Evolutionary conservation across 371 early-diverging fungal genomes (phyloP).

Genomic region (Syncephalastrum sp.): DNA sequence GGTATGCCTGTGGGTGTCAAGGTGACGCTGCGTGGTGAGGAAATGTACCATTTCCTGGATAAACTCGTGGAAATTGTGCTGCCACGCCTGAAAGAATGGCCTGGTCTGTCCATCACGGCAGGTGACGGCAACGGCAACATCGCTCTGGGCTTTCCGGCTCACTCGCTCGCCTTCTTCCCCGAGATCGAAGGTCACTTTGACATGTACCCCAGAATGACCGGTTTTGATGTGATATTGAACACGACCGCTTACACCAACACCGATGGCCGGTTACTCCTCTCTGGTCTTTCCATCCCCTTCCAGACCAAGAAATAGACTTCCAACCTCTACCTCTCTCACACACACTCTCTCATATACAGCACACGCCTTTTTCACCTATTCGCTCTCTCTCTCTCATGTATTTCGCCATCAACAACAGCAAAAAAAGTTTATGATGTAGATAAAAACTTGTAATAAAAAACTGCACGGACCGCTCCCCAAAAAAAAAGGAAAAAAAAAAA

Average conservation of each 20-base stretch:
- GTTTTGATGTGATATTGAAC: constrained; percentile 81
- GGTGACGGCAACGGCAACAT: constrained; percentile 87
- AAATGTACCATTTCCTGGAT: constrained; percentile 93
- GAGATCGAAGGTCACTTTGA: constrained; percentile 96
- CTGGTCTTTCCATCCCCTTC: constrained; percentile 92
- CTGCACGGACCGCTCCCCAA: too few relatives aligned
- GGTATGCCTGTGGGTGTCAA: constrained; percentile 91
- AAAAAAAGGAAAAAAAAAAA: too few relatives aligned
- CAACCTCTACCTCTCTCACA: too few relatives aligned
- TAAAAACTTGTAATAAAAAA: too few relatives aligned
- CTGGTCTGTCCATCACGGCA: constrained; percentile 70
- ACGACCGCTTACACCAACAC: constrained; percentile 83
- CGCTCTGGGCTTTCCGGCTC: constrained; percentile 80
- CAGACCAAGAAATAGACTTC: constrained; percentile 25
- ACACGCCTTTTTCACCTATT: too few relatives aligned
- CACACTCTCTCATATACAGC: too few relatives aligned
- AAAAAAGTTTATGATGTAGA: too few relatives aligned
- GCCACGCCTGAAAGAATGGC: constrained; percentile 93
- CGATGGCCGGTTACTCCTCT: constrained; percentile 83
- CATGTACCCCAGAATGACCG: constrained; percentile 85
- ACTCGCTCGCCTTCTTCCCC: constrained; percentile 88
- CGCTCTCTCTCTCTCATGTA: too few relatives aligned
- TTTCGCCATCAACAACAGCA: too few relatives aligned
- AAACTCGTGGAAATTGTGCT: constrained; percentile 92
- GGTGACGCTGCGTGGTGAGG: constrained; percentile 77